Evolutionary conservation across 306 rosid genomes (phyloP).

Genomic region (Trifolium pratense): DNA sequence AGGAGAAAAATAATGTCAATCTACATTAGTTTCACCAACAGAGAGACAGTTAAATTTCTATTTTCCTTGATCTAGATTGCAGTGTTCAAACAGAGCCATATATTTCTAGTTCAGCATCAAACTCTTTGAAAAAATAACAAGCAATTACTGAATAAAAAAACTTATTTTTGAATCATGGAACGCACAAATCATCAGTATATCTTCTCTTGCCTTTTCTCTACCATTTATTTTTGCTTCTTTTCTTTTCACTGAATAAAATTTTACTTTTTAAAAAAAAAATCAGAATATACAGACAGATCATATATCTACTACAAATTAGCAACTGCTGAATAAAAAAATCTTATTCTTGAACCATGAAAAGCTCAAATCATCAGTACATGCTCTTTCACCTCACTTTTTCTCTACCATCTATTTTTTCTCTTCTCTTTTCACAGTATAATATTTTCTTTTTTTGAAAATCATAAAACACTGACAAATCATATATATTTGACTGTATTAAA

Average conservation of each 20-base stretch:
- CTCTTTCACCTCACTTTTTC: constrained; percentile 11
- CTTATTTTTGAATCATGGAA: neutral
- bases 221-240: neutral
- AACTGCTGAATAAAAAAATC: neutral
- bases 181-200: constrained; percentile 4
- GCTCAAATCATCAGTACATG: neutral
- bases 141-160: neutral
- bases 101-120: constrained; percentile 3
- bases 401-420: neutral
- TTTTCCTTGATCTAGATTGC: constrained; percentile 5
- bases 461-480: constrained; percentile 5
- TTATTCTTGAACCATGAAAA: constrained; percentile 4
- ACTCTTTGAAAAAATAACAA: constrained; percentile 16
- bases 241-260: neutral
- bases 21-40: constrained; percentile 11
- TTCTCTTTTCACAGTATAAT: neutral
- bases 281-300: neutral
- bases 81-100: constrained; percentile 10
- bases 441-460: constrained; percentile 6
- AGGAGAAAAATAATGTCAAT: neutral
- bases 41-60: neutral
- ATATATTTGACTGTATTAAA: constrained; percentile 12
- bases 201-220: neutral
- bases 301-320: neutral
- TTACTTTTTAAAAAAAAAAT: neutral